Percentiles rank a stretch among this genome's conserved stretches.
Conservation (phyloP, 2,329 filamentous ascomycete species). For the Trichoderma afroharzianum region DNA sequence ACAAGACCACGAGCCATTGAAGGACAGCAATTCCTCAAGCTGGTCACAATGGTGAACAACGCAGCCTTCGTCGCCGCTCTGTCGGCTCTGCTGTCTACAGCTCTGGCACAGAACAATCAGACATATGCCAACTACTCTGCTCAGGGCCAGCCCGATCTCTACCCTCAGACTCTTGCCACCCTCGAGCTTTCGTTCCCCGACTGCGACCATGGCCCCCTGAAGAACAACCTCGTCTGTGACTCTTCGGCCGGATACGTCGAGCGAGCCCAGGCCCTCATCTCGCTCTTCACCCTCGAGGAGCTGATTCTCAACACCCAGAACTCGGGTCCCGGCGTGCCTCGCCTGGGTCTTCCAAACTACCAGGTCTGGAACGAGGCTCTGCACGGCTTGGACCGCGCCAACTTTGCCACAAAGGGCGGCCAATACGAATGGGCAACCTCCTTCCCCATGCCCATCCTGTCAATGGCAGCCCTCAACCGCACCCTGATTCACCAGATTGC, state of each 20-base stretch:
- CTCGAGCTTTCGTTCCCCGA: constrained; percentile 27
- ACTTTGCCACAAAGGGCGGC: constrained; percentile 5
- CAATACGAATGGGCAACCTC: constrained; percentile 57
- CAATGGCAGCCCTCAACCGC: constrained; percentile 38
- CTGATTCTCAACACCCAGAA: constrained; percentile 33
- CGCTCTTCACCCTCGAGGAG: constrained; percentile 32
- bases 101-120: constrained; percentile 10
- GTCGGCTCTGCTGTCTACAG: constrained; percentile 1
- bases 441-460: constrained; percentile 62
- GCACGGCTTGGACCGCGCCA: constrained; percentile 53
- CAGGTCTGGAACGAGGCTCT: constrained; percentile 61
- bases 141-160: constrained; percentile 14
- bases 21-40: background rate
- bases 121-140: constrained; percentile 11
- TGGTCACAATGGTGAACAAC: constrained; percentile 3
- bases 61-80: constrained; percentile 7
- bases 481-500: constrained; percentile 38
- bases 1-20: constrained; percentile 2
- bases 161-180: constrained; percentile 7
- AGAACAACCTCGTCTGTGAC: constrained; percentile 33
- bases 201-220: constrained; percentile 31
- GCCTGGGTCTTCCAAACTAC: constrained; percentile 56
- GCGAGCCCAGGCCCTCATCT: constrained; percentile 30
- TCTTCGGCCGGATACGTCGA: constrained; percentile 22
- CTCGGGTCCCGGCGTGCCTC: constrained; percentile 42